Percentiles rank a stretch among this genome's conserved stretches.
Evolutionary conservation across 805 yeast species (phyloP).

Genomic region (Torulaspora franciscae): DNA sequence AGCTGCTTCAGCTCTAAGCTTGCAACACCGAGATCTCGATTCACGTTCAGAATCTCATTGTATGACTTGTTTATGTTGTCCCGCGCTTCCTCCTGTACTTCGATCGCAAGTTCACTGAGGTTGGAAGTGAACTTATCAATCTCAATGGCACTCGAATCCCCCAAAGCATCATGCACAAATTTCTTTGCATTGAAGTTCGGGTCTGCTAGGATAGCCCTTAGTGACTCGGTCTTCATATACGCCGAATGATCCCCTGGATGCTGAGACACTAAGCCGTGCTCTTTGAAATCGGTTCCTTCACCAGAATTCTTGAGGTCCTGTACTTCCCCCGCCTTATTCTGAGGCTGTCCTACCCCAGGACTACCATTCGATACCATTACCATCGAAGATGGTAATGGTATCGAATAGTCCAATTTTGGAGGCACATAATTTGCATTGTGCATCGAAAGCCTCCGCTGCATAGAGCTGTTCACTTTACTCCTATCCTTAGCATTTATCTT

Average conservation of each 20-base stretch:
- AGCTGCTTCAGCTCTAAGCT: slow-evolving; percentile 59
- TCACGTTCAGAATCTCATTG: slow-evolving; percentile 53
- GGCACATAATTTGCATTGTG: slow-evolving; percentile 34
- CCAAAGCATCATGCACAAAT: slow-evolving; percentile 47
- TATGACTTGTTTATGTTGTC: slow-evolving; percentile 57
- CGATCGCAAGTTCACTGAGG: slow-evolving; percentile 44
- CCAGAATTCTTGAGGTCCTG: background rate
- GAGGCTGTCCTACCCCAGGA: background rate
- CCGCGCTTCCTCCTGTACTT: slow-evolving; percentile 55
- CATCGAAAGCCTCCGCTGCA: slow-evolving; percentile 44
- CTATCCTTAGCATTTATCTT: slow-evolving; percentile 35
- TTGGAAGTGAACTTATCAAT: slow-evolving; percentile 64
- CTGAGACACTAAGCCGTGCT: background rate
- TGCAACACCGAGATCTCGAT: slow-evolving; percentile 57
- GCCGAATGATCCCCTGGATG: slow-evolving; percentile 5
- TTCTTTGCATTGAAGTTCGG: slow-evolving; percentile 44
- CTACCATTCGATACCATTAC: background rate
- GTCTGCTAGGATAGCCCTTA: slow-evolving; percentile 37
- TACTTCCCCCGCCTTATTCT: background rate
- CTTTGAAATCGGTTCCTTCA: background rate
- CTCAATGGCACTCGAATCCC: slow-evolving; percentile 64
- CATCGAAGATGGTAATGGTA: slow-evolving; percentile 25
- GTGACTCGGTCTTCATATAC: slow-evolving; percentile 20
- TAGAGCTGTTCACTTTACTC: slow-evolving; percentile 39
- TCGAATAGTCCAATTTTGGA: slow-evolving; percentile 29